These are phyloP conservation scores for Fraxinus baroniana DNA, from an alignment of 305 asterid species.

Conservation along the genomic window DNA sequence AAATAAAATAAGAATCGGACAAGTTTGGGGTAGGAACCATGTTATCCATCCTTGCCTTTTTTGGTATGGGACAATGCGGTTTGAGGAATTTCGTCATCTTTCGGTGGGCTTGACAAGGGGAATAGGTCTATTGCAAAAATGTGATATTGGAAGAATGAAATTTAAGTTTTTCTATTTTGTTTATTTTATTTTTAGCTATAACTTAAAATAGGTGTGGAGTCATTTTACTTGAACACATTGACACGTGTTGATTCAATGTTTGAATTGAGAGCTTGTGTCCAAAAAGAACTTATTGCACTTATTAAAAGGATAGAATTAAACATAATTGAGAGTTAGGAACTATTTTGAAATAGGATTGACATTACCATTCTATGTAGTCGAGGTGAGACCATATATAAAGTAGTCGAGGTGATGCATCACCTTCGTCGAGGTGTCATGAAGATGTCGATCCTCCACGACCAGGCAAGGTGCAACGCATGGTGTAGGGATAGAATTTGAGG, in stretches of 20 bases:
- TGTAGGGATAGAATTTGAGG: too few species aligned
- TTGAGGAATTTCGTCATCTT: neutral
- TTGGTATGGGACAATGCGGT: neutral
- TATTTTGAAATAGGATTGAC: neutral
- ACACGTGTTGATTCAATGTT: neutral
- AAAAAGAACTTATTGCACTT: neutral
- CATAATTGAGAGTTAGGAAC: neutral
- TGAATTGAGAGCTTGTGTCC: neutral
- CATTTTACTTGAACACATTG: neutral
- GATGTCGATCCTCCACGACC: too few species aligned
- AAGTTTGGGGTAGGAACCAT: neutral
- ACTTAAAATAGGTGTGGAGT: neutral
- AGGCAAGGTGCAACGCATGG: too few species aligned
- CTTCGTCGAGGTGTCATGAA: too few species aligned
- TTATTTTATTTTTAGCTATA: neutral
- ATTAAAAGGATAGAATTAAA: neutral
- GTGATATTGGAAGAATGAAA: neutral
- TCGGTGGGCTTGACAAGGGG: neutral
- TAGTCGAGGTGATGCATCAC: too few species aligned
- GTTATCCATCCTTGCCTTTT: neutral
- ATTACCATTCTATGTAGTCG: too few species aligned
- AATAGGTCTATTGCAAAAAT: neutral
- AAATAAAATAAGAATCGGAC: too few species aligned
- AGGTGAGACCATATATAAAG: too few species aligned
- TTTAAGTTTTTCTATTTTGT: neutral